Evolutionary conservation across 108 stramenopile species (phyloP), one percentile per base, ranked within the genome.

Genomic region (Conticribra weissflogii): DNA sequence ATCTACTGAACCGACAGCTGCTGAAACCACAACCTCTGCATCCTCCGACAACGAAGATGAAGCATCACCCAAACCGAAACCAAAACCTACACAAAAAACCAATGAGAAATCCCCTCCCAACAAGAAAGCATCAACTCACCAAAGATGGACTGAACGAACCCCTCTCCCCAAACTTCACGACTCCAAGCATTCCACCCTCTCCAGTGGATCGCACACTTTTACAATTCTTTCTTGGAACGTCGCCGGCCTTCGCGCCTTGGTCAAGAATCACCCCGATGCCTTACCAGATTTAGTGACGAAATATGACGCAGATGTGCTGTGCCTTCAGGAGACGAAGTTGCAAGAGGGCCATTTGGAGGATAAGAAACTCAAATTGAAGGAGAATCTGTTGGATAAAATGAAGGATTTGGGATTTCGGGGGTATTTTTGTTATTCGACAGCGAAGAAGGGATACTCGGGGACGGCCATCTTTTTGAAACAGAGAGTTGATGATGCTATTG

Each of bases 371-470:
- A 81, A 90, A 23, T 36, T 96, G 15, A 62, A 73, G 45, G 88
- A 85, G 9, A 74, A 80, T 61, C 67, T 84, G 19, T 61, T 89
- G 22, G 78, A 91, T 9, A 80, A 90, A 36, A 44, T 78, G 51
- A 73, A 82, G 2, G 36, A 41, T 5, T 9, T 41, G 5, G 96
- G 93, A 7, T 99, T 97, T 76, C 85, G 90, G 19, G 81, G 85
- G 30, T 78, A 96, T 74, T 99, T 82, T 71, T 86, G 80, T 60
- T 97, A 91, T 69, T 90, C 89, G 14, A 91, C 85, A 3, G 90
- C 71, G 46, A 98, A 97, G 83, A 98, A 98, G 66, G 98, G 98
- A 17, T 99, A 99, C 82, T 88, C 97, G 21, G 98, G 98, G 23
- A 95, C 96, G 1, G 96, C 94, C 27, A 92, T 96, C 28, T 98